Conservation (phyloP, 176 grass and related monocot species). For the Calamus simplicifolius region DNA sequence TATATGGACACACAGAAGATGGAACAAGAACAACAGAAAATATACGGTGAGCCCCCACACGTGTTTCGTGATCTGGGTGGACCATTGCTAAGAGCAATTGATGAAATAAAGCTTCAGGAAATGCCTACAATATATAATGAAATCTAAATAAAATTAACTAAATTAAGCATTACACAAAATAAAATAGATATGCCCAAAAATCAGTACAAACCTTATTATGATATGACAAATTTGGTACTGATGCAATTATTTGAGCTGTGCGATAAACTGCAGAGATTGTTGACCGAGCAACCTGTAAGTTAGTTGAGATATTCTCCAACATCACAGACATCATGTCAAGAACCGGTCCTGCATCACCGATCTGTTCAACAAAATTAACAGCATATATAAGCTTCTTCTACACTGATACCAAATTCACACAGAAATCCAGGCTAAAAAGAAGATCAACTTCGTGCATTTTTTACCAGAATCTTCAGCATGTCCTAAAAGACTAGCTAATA, state of each 20-base stretch:
- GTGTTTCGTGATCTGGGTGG: slow-evolving; percentile 84
- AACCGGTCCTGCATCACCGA: slow-evolving; percentile 95
- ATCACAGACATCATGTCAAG: slow-evolving; percentile 99
- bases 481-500: too few relatives aligned
- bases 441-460: too few relatives aligned
- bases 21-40: slow-evolving; percentile 98
- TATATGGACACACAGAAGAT: slow-evolving; percentile 67
- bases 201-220: slow-evolving; percentile 61
- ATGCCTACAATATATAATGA: slow-evolving; percentile 52
- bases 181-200: too few relatives aligned
- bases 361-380: slow-evolving; percentile 43
- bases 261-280: slow-evolving; percentile 91
- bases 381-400: background rate
- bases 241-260: slow-evolving; percentile 96
- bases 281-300: slow-evolving; percentile 69
- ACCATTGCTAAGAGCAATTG: slow-evolving; percentile 95
- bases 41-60: slow-evolving; percentile 87
- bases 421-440: background rate
- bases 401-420: background rate
- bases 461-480: too few relatives aligned
- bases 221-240: slow-evolving; percentile 87
- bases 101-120: slow-evolving; percentile 97
- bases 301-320: slow-evolving; percentile 82
- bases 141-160: too few relatives aligned
- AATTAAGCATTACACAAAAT: too few relatives aligned